Evolutionary conservation across 2,329 filamentous ascomycete species (phyloP), one percentile per base, ranked within the genome.

Genomic region (Claviceps digitariae): DNA sequence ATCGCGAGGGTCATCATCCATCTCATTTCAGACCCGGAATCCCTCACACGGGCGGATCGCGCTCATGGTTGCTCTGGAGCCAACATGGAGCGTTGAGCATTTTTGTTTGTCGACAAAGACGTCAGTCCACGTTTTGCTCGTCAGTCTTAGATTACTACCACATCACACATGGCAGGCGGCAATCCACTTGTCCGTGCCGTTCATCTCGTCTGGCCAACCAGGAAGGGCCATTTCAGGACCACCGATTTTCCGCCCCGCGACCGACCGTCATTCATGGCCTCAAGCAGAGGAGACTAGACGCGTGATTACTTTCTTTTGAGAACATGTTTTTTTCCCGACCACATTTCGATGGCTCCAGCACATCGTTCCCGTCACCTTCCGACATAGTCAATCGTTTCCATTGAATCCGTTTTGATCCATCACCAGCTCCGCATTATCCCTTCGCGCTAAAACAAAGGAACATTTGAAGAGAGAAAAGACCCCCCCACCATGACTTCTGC

Each of bases 401-500:
- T 13, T 38, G 15, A 48, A 17, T 25, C 3, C 27, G 29, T 15
- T 4, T 36, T 17, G 12, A 23, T 29, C 38, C 3, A 23, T 29
- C 6, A n/a, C 29, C 40, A 17, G 15, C 29, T 27, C 25, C 17
- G 25, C 25, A 4, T 20, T 34, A 12, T 43, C 20, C 15, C 21
- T 15, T 25, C n/a, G 31, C 23, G 27, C 27, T 8, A 29, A 29
- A 34, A 34, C 6, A 34, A 34, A 34, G 10, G 10, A 34, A 34
- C 2, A n/a, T n/a, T n/a, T n/a, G 7, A 12, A 34, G 2, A 34
- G 9, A 12, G 31, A 34, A 34, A 34, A 9, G 31, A 40, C 23
- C 45, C 38, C 49, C 51, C 43, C 57, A 48, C 52, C 44, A 61
- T 61, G 59, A 59, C 57, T 57, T 53, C 63, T 55, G 59, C 57